phyloP scores from a whole-genome alignment of 2,329 filamentous ascomycete genomes.

The Microdochium nivale region DNA sequence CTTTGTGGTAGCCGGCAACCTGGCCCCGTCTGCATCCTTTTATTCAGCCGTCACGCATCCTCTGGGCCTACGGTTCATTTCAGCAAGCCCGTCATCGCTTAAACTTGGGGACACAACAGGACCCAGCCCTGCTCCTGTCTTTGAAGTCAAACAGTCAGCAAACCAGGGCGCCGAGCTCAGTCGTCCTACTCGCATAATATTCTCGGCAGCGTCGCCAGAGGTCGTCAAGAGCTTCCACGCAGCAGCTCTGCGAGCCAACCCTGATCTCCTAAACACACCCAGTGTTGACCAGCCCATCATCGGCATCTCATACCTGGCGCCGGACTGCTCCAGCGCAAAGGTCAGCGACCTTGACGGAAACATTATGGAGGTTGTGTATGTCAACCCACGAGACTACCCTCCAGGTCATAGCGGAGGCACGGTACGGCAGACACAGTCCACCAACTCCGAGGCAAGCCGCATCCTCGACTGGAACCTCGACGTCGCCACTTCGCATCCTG shows the following conservation, averaged over 20 bases:
- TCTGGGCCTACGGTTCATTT: conserved; percentile 65
- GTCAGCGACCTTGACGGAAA: conserved; percentile 78
- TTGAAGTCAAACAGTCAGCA: conserved; percentile 34
- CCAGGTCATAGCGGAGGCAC: conserved; percentile 24
- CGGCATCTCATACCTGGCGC: background rate
- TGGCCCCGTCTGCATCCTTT: conserved; percentile 74
- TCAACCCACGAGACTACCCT: conserved; percentile 26
- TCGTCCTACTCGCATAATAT: conserved; percentile 45
- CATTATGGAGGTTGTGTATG: conserved; percentile 69
- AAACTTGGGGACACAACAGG: conserved; percentile 29
- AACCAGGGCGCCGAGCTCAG: conserved; percentile 27
- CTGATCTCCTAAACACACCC: conserved; percentile 32
- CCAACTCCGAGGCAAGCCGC: conserved; percentile 29
- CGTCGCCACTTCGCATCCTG: conserved; percentile 21
- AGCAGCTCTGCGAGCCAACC: conserved; percentile 54
- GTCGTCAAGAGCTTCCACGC: conserved; percentile 66
- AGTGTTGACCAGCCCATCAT: conserved; percentile 7
- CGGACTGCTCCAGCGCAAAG: conserved; percentile 31
- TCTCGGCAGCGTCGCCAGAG: conserved; percentile 57
- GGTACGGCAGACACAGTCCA: conserved; percentile 25
- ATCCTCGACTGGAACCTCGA: conserved; percentile 43
- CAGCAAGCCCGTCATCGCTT: conserved; percentile 26
- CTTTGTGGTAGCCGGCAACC: conserved; percentile 60
- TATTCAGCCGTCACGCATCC: conserved; percentile 73
- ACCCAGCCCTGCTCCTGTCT: conserved; percentile 25